Evolutionary conservation across 768 basidiomycete genomes (phyloP), one percentile per base, ranked within the genome.

Genomic region (Lactarius psammicola): DNA sequence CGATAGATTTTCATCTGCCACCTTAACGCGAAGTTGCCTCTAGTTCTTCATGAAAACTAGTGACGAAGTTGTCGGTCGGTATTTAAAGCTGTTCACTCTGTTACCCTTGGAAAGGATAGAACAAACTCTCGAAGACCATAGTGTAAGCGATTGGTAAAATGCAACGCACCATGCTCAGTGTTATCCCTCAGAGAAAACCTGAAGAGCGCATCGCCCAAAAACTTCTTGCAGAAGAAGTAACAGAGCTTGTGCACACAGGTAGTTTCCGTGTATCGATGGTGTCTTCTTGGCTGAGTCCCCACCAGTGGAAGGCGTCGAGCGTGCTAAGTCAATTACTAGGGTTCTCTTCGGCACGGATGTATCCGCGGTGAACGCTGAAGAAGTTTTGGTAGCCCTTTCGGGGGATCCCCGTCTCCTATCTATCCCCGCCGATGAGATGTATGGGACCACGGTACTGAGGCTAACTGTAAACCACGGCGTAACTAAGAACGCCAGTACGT

Each of bases 31-130:
- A 51, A 11, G 17, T 23, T 57, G 8, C 63, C 36, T 17, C 15
- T 69, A 99, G 96, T 98, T 96, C 78, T 98, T 97, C 79, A 74
- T 96, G 51, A 85, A 88, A 70, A 86, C 71, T 11, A 63, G 70
- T 23, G 69, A 70, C 28, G 64, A 66, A 15, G 69, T 69, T n/a
- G 69, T 70, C 30, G 64, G 63, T 20, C 68, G 64, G 38, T 63
- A 62, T 31, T 34, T 70, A 56, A 70, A 69, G 55, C 17, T 70
- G 49, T 70, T 70, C 26, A 69, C 69, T 20, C 31, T 70, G n/a
- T 44, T 70, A 18, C 62, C 69, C 31, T 46, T 69, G 17, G 54
- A 63, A 54, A 38, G 36, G 13, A 63, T 69, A 28, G 42, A 70
- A 13, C 38, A 64, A 60, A 59, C 59, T 18, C 59, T 70, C 38